A percentile compares a stretch with the other conserved stretches of the same genome.
phyloP scores from a whole-genome alignment of 345 rosid genomes.

The Acer negundo region DNA sequence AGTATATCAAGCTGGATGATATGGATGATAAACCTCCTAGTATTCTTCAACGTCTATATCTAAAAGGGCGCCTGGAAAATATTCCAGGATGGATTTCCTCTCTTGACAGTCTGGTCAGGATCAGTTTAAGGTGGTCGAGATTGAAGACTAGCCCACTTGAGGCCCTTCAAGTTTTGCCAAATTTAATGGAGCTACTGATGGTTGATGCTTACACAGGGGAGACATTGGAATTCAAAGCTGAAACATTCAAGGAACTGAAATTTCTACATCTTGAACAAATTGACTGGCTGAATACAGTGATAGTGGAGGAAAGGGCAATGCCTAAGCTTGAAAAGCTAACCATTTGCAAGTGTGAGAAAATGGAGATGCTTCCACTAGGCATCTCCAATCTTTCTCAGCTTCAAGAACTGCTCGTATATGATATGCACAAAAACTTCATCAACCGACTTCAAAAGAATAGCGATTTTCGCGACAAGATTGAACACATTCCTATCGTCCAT shows the following conservation, averaged over 20 bases:
- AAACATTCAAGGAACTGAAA: conserved; percentile 4
- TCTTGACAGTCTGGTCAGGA: background rate
- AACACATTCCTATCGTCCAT: background rate
- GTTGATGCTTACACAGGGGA: background rate
- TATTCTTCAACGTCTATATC: background rate
- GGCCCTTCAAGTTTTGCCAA: conserved; percentile 5
- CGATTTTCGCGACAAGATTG: background rate
- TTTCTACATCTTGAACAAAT: background rate
- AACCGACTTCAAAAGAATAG: background rate
- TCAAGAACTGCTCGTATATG: background rate
- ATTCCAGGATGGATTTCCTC: conserved; percentile 16
- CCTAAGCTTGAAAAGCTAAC: background rate
- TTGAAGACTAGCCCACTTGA: background rate
- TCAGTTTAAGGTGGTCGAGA: background rate
- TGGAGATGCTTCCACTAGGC: background rate
- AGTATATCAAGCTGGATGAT: conserved; percentile 9
- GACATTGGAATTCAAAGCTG: background rate
- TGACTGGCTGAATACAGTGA: background rate
- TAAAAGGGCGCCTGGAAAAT: background rate
- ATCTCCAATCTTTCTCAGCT: conserved; percentile 8
- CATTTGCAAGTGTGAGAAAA: background rate
- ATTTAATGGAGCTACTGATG: conserved; percentile 8
- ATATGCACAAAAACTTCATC: background rate
- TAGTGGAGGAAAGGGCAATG: too few species aligned
- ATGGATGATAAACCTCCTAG: background rate